These are phyloP conservation scores for Zea luxurians DNA, from an alignment of 176 grass and related monocot genomes.

Conservation along the genomic window DNA sequence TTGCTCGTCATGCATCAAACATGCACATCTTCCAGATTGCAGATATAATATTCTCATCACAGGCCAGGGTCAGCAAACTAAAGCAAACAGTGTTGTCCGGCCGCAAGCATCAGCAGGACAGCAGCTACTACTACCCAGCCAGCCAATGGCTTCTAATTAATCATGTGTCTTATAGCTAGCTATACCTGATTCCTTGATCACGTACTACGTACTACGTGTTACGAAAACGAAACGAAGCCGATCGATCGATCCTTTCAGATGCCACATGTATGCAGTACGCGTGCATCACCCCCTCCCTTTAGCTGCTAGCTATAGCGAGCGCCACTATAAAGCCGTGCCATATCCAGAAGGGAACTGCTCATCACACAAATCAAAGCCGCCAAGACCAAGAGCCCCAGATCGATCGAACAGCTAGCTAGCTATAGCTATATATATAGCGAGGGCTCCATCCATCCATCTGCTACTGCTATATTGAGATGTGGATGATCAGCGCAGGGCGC, in stretches of 20 bases:
- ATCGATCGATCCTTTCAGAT: slow-evolving; percentile 24
- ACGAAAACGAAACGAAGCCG: slow-evolving; percentile 20
- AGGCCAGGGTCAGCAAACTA: too few relatives aligned
- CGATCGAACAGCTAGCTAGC: background rate
- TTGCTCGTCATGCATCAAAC: background rate
- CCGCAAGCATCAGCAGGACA: too few relatives aligned
- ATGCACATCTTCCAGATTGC: slow-evolving; percentile 36
- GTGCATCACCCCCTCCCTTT: background rate
- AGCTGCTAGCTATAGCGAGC: too few relatives aligned
- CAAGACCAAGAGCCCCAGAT: too few relatives aligned
- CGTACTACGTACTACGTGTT: slow-evolving; percentile 24
- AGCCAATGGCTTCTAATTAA: too few relatives aligned
- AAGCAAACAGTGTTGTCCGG: too few relatives aligned
- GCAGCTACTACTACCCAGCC: too few relatives aligned
- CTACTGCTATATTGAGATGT: slow-evolving; percentile 24
- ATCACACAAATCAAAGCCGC: background rate
- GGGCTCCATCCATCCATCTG: too few relatives aligned
- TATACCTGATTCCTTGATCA: too few relatives aligned
- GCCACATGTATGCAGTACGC: slow-evolving; percentile 17
- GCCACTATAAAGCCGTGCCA: slow-evolving; percentile 52
- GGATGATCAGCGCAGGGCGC: slow-evolving; percentile 27
- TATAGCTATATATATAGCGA: background rate
- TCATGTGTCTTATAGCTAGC: too few relatives aligned
- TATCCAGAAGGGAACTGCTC: slow-evolving; percentile 34
- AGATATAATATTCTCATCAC: slow-evolving; percentile 36